Percentiles rank a stretch among this genome's conserved stretches.
Evolutionary conservation across 2,329 filamentous ascomycete species (phyloP).

Genomic region (Paramyrothecium sp.): DNA sequence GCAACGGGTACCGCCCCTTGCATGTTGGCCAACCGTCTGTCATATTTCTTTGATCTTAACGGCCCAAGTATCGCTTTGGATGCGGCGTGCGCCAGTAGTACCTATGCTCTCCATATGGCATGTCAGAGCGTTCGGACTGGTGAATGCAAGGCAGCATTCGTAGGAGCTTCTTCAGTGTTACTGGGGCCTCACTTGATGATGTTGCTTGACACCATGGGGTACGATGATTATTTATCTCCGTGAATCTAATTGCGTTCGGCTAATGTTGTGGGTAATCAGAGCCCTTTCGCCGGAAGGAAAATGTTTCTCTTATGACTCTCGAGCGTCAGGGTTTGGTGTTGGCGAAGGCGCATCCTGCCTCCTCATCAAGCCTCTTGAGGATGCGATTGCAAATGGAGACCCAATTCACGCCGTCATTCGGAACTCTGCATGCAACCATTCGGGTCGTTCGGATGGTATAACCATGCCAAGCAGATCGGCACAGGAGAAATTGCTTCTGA

Average conservation of each 20-base stretch:
- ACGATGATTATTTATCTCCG: neutral
- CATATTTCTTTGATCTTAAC: slow-evolving; percentile 33
- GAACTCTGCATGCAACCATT: slow-evolving; percentile 41
- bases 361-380: slow-evolving; percentile 51
- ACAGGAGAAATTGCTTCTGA: neutral
- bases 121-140: slow-evolving; percentile 20
- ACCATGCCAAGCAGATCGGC: slow-evolving; percentile 43
- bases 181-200: slow-evolving; percentile 35
- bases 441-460: slow-evolving; percentile 53
- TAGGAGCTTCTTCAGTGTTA: slow-evolving; percentile 43
- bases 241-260: slow-evolving; percentile 20
- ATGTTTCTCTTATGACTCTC: slow-evolving; percentile 36
- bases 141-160: slow-evolving; percentile 34
- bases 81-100: slow-evolving; percentile 28
- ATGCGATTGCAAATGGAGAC: slow-evolving; percentile 51
- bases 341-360: slow-evolving; percentile 54
- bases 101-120: slow-evolving; percentile 27
- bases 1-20: slow-evolving; percentile 25
- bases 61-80: slow-evolving; percentile 31
- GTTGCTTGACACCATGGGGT: slow-evolving; percentile 5
- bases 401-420: slow-evolving; percentile 46
- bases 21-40: slow-evolving; percentile 35
- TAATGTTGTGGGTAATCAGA: neutral
- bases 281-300: slow-evolving; percentile 41
- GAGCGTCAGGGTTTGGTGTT: slow-evolving; percentile 49